These are phyloP conservation scores for Russula olivacea DNA, from an alignment of 768 basidiomycete species.

Conservation along the genomic window DNA sequence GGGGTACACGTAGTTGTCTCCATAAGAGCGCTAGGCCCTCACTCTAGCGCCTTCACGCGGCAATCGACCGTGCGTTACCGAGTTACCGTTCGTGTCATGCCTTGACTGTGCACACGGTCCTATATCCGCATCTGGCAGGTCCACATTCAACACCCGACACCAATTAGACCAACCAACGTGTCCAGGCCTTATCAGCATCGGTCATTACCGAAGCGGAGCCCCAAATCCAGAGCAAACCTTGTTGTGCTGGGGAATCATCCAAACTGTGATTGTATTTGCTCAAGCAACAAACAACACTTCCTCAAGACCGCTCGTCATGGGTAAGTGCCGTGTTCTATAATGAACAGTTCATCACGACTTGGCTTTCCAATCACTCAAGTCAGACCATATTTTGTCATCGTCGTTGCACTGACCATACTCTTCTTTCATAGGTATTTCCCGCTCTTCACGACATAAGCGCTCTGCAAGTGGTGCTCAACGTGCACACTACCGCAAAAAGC, in stretches of 20 bases:
- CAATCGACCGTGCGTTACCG: constrained; percentile 13
- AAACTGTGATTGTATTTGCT: constrained; percentile 26
- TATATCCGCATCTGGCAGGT: not conserved
- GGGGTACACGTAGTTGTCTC: not conserved
- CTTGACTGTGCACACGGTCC: not conserved
- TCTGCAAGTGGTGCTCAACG: constrained; percentile 88
- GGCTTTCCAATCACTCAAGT: too few relatives aligned
- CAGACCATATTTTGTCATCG: too few relatives aligned
- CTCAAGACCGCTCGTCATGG: constrained; percentile 75
- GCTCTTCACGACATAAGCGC: constrained; percentile 96
- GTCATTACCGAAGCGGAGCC: constrained; percentile 18
- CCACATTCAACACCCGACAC: not conserved
- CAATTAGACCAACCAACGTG: not conserved
- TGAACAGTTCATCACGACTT: not conserved
- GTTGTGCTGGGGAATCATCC: constrained; percentile 21
- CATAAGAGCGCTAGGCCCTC: constrained; percentile 2
- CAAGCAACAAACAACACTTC: constrained; percentile 36
- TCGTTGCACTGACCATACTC: not conserved
- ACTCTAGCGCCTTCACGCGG: not conserved
- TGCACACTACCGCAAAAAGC: constrained; percentile 98
- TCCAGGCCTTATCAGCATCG: not conserved
- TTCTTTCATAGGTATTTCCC: constrained; percentile 78
- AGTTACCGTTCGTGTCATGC: not conserved
- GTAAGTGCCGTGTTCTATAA: constrained; percentile 42
- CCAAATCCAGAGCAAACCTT: constrained; percentile 16